Conservation (phyloP, 768 basidiomycete genomes). For the Trametes villosa region DNA sequence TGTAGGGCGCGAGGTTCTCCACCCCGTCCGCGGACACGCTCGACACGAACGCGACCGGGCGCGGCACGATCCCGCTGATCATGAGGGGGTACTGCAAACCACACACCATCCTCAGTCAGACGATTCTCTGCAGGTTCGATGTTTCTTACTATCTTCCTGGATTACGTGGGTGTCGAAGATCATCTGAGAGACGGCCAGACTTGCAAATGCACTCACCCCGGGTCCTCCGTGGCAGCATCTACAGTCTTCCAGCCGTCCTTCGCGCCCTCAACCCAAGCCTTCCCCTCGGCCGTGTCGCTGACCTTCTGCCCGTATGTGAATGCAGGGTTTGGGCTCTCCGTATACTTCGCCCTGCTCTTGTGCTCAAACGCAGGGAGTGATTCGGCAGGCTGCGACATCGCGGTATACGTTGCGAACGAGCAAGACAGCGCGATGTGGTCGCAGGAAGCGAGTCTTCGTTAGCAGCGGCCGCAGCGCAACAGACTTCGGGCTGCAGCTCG, state of each 20-base stretch:
- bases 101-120: neutral
- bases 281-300: slow-evolving; percentile 34
- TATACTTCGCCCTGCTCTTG: slow-evolving; percentile 27
- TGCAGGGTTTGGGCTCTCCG: slow-evolving; percentile 36
- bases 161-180: neutral
- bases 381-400: neutral
- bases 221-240: slow-evolving; percentile 36
- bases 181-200: neutral
- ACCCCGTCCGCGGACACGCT: slow-evolving; percentile 38
- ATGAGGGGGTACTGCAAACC: slow-evolving; percentile 39
- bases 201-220: slow-evolving; percentile 25
- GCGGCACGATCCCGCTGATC: slow-evolving; percentile 45
- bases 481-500: too few species aligned
- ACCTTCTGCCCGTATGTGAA: slow-evolving; percentile 39
- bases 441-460: too few species aligned
- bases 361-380: slow-evolving; percentile 33
- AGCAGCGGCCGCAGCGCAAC: too few species aligned
- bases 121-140: neutral
- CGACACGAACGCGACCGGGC: slow-evolving; percentile 51
- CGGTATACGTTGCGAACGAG: too few species aligned
- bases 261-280: slow-evolving; percentile 41
- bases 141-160: slow-evolving; percentile 14
- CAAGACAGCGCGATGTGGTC: too few species aligned
- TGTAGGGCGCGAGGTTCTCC: slow-evolving; percentile 49
- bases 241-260: slow-evolving; percentile 40